phyloP scores from a whole-genome alignment of 495 filamentous ascomycete species.

The Cladorrhinum samala region DNA sequence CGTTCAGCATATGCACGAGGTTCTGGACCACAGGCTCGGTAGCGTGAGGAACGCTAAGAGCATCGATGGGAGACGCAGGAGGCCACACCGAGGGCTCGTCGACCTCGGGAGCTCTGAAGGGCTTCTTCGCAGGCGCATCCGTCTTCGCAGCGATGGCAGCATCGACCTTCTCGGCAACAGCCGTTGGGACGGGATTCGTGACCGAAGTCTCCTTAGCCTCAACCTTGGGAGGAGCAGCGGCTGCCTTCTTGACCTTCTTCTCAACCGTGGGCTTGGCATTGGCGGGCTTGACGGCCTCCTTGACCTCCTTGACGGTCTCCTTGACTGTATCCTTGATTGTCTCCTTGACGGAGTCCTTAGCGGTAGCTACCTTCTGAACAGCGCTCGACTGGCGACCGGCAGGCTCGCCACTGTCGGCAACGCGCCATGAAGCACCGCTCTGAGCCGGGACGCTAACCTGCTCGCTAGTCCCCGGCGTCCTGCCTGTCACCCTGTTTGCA shows the following conservation, averaged over 20 bases:
- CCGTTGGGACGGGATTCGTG: constrained; percentile 9
- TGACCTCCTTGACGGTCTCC: not conserved
- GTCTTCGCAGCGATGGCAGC: constrained; percentile 1
- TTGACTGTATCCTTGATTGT: too few species aligned
- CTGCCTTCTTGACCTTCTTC: constrained; percentile 29
- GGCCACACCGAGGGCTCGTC: constrained; percentile 54
- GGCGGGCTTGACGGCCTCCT: constrained; percentile 20
- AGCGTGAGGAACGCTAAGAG: constrained; percentile 62
- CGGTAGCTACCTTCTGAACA: constrained; percentile 27
- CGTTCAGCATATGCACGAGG: constrained; percentile 90
- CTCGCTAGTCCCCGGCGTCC: constrained; percentile 53
- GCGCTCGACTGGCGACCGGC: constrained; percentile 40
- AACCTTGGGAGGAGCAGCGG: constrained; percentile 29
- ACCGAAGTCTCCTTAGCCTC: constrained; percentile 23
- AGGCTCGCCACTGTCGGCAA: constrained; percentile 48
- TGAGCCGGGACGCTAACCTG: constrained; percentile 78
- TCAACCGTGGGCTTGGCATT: constrained; percentile 16
- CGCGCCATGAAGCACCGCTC: constrained; percentile 78
- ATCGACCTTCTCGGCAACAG: constrained; percentile 12
- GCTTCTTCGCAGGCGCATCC: constrained; percentile 9
- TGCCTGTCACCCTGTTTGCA: constrained; percentile 40
- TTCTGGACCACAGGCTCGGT: constrained; percentile 86
- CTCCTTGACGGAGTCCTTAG: constrained; percentile 27
- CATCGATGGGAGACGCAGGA: constrained; percentile 62
- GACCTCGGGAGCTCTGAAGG: constrained; percentile 48